A percentile compares a stretch with the other conserved stretches of the same genome.
These are phyloP conservation scores for Yamadazyma akitaensis DNA, from an alignment of 805 yeast genomes.

Conservation along the genomic window DNA sequence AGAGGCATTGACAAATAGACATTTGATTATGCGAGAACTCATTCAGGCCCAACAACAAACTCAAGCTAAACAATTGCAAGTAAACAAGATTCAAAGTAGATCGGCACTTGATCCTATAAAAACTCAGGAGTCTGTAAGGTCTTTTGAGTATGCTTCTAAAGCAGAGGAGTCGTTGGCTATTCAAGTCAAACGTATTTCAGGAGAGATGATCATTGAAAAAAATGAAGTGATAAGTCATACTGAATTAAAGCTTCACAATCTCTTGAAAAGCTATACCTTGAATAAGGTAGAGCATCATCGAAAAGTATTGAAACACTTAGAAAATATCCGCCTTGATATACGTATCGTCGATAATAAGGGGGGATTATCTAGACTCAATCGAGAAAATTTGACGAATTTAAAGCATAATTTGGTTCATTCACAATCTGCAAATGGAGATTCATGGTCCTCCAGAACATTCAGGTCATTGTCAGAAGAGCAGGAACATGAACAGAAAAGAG, in stretches of 20 bases:
- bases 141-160: conserved; percentile 73
- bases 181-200: conserved; percentile 78
- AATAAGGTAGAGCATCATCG: conserved; percentile 84
- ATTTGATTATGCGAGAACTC: conserved; percentile 86
- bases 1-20: conserved; percentile 90
- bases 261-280: conserved; percentile 59
- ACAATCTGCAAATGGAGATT: conserved; percentile 40
- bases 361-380: conserved; percentile 78
- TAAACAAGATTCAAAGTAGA: conserved; percentile 66
- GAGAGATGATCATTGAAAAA: conserved; percentile 78
- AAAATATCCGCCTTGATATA: conserved; percentile 65
- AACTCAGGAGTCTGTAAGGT: conserved; percentile 84
- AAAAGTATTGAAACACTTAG: conserved; percentile 70
- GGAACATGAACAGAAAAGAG: conserved; percentile 18
- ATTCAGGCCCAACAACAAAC: conserved; percentile 74
- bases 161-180: conserved; percentile 72
- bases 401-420: conserved; percentile 42
- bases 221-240: conserved; percentile 55
- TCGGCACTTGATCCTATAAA: conserved; percentile 79
- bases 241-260: conserved; percentile 50
- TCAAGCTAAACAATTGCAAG: conserved; percentile 64
- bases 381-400: conserved; percentile 55
- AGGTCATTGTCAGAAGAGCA: conserved; percentile 31
- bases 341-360: conserved; percentile 73
- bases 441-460: conserved; percentile 43